Conservation (phyloP, 2,329 filamentous ascomycete genomes). For the Thielaviopsis musarum region DNA sequence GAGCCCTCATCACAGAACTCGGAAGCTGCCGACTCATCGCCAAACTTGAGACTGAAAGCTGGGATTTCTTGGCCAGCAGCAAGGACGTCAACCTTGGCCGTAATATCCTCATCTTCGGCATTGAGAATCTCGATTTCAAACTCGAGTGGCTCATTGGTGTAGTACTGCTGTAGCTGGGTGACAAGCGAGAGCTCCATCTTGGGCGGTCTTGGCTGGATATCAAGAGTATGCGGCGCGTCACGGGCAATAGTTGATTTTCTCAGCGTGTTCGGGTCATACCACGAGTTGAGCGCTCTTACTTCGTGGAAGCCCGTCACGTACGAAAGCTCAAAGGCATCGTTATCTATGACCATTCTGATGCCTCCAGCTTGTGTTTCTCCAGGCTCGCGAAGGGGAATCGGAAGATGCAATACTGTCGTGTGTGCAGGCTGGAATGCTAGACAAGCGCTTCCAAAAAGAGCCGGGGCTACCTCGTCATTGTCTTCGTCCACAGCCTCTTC, state of each 20-base stretch:
- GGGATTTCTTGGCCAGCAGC: slow-evolving; percentile 43
- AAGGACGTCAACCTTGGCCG: slow-evolving; percentile 51
- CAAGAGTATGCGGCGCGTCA: slow-evolving; percentile 38
- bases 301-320: slow-evolving; percentile 42
- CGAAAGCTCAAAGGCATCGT: slow-evolving; percentile 48
- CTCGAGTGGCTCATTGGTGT: slow-evolving; percentile 61
- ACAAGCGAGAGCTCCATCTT: slow-evolving; percentile 65
- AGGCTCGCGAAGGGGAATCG: slow-evolving; percentile 60
- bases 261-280: slow-evolving; percentile 29
- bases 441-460: slow-evolving; percentile 8
- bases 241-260: slow-evolving; percentile 30
- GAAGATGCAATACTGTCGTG: slow-evolving; percentile 53
- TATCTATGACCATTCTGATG: slow-evolving; percentile 45
- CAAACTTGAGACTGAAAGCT: slow-evolving; percentile 25
- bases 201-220: slow-evolving; percentile 73
- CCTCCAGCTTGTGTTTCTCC: slow-evolving; percentile 55
- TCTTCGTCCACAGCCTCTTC: slow-evolving; percentile 18
- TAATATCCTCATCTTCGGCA: slow-evolving; percentile 63
- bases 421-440: slow-evolving; percentile 34
- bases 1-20: slow-evolving; percentile 24
- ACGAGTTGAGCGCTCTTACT: slow-evolving; percentile 26
- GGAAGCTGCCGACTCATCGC: slow-evolving; percentile 20
- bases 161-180: slow-evolving; percentile 54
- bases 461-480: slow-evolving; percentile 16
- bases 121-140: slow-evolving; percentile 60